Conservation (phyloP, 257 asterid genomes). For the Solanum dulcamara region DNA sequence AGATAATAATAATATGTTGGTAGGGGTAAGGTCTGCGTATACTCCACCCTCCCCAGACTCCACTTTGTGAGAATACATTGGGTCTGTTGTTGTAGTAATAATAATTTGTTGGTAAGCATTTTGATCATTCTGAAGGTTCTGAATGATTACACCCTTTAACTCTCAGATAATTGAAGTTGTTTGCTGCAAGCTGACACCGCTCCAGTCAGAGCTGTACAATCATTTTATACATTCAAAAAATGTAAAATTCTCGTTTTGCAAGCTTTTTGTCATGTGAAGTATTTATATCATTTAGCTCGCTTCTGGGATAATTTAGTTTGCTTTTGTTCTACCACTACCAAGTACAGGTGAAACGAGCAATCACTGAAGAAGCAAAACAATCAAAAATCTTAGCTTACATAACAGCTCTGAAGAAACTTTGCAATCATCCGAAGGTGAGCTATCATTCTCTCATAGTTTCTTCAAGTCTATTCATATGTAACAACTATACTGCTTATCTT, state of each 20-base stretch:
- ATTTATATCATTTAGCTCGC: conserved; percentile 1
- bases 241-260: conserved; percentile 28
- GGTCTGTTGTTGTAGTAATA: neutral
- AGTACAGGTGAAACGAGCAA: conserved; percentile 79
- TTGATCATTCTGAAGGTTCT: neutral
- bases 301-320: conserved; percentile 1
- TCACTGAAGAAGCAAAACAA: conserved; percentile 68
- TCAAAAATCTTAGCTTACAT: conserved; percentile 87
- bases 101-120: neutral
- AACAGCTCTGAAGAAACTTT: conserved; percentile 93
- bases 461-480: neutral
- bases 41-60: neutral
- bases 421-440: conserved; percentile 97
- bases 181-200: conserved; percentile 91
- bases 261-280: neutral
- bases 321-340: conserved; percentile 2
- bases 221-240: conserved; percentile 96
- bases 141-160: neutral
- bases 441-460: neutral
- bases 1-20: neutral
- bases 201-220: conserved; percentile 69
- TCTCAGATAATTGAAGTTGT: conserved; percentile 83
- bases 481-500: neutral
- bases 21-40: neutral
- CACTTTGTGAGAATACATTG: neutral